phyloP scores from a whole-genome alignment of 768 basidiomycete species.

The Naganishia onofrii region DNA sequence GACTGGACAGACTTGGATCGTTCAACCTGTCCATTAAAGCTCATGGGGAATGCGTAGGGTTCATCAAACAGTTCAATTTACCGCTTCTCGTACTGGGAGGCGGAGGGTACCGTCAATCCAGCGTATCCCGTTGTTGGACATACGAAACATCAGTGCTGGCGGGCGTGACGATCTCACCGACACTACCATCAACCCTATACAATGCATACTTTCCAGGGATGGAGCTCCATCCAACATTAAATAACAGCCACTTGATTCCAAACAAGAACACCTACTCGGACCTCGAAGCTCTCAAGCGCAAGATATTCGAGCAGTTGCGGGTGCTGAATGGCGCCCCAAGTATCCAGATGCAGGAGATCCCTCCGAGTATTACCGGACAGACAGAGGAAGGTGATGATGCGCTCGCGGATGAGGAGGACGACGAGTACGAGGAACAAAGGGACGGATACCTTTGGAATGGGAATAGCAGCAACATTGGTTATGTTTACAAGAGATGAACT shows the following conservation, averaged over 20 bases:
- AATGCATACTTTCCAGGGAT: slow-evolving; percentile 71
- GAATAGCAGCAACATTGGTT: neutral
- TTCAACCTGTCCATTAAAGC: slow-evolving; percentile 97
- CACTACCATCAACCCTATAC: slow-evolving; percentile 83
- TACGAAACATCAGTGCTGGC: slow-evolving; percentile 95
- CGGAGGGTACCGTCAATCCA: slow-evolving; percentile 94
- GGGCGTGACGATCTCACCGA: slow-evolving; percentile 73
- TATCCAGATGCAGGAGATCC: slow-evolving; percentile 93
- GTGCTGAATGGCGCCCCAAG: slow-evolving; percentile 95
- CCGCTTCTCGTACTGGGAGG: slow-evolving; percentile 90
- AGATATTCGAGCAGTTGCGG: slow-evolving; percentile 78
- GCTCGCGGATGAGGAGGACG: slow-evolving; percentile 72
- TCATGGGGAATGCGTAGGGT: slow-evolving; percentile 96
- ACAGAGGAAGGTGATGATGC: slow-evolving; percentile 68
- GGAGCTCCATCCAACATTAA: slow-evolving; percentile 85
- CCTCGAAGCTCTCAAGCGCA: slow-evolving; percentile 81
- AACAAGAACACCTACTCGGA: slow-evolving; percentile 83
- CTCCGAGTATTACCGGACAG: slow-evolving; percentile 74
- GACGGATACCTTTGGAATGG: slow-evolving; percentile 21
- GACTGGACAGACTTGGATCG: slow-evolving; percentile 88
- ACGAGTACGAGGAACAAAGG: slow-evolving; percentile 33
- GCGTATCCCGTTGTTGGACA: slow-evolving; percentile 97
- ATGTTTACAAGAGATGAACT: slow-evolving; percentile 24
- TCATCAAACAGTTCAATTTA: slow-evolving; percentile 86
- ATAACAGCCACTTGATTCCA: slow-evolving; percentile 61